A percentile compares a stretch with the other conserved stretches of the same genome.
These are phyloP conservation scores for Chalciporus piperatus DNA, from an alignment of 768 basidiomycete species.

Conservation along the genomic window DNA sequence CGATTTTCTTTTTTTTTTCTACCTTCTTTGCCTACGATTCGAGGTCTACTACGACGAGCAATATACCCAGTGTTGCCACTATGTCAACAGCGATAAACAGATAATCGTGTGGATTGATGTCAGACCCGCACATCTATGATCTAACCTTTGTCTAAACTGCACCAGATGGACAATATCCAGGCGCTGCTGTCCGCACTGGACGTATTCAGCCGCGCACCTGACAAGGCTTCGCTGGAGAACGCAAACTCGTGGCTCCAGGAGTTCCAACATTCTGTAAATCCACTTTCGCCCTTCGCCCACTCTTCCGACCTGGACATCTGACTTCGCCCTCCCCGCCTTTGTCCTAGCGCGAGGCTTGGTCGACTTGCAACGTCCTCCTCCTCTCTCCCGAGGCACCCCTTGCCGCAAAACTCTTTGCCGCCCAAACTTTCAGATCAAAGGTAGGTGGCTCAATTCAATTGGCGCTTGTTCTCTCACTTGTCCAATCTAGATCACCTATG, in stretches of 20 bases:
- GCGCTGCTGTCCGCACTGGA: conserved; percentile 72
- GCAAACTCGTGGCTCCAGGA: conserved; percentile 97
- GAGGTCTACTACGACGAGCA: conserved; percentile 16
- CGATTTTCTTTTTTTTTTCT: conserved; percentile 10
- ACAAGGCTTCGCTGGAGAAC: conserved; percentile 76
- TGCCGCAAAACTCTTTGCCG: conserved; percentile 88
- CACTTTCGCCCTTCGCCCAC: conserved; percentile 63
- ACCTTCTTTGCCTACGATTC: conserved; percentile 13
- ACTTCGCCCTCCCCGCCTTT: conserved; percentile 57
- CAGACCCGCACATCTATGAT: too few species aligned
- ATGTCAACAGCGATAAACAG: conserved; percentile 32
- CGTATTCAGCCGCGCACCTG: conserved; percentile 78
- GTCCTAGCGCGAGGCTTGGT: conserved; percentile 94
- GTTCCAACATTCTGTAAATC: conserved; percentile 98
- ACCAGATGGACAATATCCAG: conserved; percentile 64
- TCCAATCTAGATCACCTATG: conserved; percentile 80
- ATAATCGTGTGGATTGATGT: conserved; percentile 9
- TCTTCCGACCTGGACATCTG: conserved; percentile 61
- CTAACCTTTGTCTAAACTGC: conserved; percentile 3
- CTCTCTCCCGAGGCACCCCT: conserved; percentile 72
- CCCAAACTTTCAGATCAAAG: conserved; percentile 95
- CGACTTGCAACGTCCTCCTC: conserved; percentile 89
- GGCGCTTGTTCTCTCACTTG: conserved; percentile 29
- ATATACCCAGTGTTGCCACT: conserved; percentile 37
- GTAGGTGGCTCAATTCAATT: conserved; percentile 42